Conservation (phyloP, 1,284 basidiomycete genomes). For the Garcileccinum viscosum region DNA sequence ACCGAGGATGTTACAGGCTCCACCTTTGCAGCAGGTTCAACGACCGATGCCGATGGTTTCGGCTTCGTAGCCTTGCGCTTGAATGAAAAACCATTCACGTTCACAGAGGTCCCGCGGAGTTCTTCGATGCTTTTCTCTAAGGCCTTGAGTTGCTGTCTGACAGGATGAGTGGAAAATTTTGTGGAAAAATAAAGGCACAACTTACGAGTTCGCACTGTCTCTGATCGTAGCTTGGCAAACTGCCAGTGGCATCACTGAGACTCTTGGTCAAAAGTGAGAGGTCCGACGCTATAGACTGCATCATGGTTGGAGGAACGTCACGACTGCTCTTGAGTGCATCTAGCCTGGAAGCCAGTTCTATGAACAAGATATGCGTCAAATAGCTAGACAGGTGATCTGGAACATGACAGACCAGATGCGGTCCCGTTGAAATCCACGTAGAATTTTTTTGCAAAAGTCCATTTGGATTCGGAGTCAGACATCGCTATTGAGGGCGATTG, state of each 20-base stretch:
- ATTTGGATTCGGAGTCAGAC: constrained; percentile 30
- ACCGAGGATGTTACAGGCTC: constrained; percentile 45
- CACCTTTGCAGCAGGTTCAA: constrained; percentile 18
- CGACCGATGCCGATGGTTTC: constrained; percentile 18
- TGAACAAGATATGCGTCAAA: constrained; percentile 19
- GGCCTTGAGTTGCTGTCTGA: constrained; percentile 61
- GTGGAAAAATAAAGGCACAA: constrained; percentile 14
- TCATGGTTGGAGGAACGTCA: constrained; percentile 23
- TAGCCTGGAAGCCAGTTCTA: constrained; percentile 37
- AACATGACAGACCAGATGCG: constrained; percentile 30
- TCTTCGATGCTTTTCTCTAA: constrained; percentile 61
- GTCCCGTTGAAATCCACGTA: constrained; percentile 26
- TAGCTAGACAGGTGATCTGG: not conserved
- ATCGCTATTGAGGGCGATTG: constrained; percentile 9
- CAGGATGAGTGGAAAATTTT: constrained; percentile 17
- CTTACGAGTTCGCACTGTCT: constrained; percentile 71
- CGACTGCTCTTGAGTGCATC: constrained; percentile 18
- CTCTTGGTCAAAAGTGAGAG: constrained; percentile 62
- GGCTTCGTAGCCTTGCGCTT: constrained; percentile 56
- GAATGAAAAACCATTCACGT: constrained; percentile 75
- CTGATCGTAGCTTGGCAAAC: constrained; percentile 76
- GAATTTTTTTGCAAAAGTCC: constrained; percentile 39
- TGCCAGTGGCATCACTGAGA: constrained; percentile 64
- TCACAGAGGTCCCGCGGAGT: constrained; percentile 49
- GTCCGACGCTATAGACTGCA: constrained; percentile 49